Evolutionary conservation across 331 rosid species (phyloP), one percentile per base, ranked within the genome.

Genomic region (Malus hybrid): DNA sequence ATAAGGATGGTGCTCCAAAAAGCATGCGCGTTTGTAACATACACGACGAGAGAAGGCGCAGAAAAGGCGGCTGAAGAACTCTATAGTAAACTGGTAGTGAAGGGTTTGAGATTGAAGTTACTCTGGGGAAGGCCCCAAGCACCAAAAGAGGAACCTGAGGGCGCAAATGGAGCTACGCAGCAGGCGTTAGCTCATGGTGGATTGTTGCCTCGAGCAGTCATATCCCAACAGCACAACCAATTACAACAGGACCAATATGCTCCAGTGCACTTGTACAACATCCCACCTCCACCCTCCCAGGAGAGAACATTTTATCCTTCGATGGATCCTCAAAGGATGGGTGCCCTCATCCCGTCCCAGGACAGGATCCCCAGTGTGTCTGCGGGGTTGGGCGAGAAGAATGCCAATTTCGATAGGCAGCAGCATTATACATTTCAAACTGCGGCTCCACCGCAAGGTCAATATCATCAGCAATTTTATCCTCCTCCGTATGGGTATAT

Each of bases 321-420:
- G 32, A 94, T 94, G 98, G 98, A 94, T 72, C 98, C 98, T 73
- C 98, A 90, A 80, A 87, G 98, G 82, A 94, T 94, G 97, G 98
- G 98, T 9, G 97, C 98, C n/a, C 63, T 83, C 79, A 14, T 86
- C 78, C 81, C 88, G n/a, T 79, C 89, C 34, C 97, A 89, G 66
- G 98, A 93, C 1, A 88, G 88, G 18, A 77, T 89, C 71, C 80
- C 93, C 29, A 84, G 81, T 67, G 97, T 90, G 20, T 86, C 93
- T 10, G 2, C 86, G 3, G 96, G 87, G 7, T 77, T 90, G 32
- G 86, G 85, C 61, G 97, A 91, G 76, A 86, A 80, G 83, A 89
- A 85, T 78, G 83, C 90, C 1, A 70, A 75, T 50, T 31, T 50
- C 6, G 96, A 91, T 70, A 88, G 89, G 79, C 88, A 42, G 85